Evolutionary conservation across 163 green algal genomes (phyloP), one percentile per base, ranked within the genome.

Genomic region (Scenedesmus sp.): DNA sequence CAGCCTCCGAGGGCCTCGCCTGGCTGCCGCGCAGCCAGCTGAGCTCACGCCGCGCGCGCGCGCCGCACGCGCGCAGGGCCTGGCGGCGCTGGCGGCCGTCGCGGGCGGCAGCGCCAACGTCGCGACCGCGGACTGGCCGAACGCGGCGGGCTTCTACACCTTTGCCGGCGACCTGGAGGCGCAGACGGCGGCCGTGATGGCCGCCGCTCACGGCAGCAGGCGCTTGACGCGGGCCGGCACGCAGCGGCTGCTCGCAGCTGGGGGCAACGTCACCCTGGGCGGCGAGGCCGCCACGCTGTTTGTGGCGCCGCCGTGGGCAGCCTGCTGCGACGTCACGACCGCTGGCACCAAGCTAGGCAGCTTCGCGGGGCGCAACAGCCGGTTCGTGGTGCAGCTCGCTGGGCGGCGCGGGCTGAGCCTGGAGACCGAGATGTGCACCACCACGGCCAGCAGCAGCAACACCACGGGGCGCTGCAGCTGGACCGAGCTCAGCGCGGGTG

Each of bases 251-350:
- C 60, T 69, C 7, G 39, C 31, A 31, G 60, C 60, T 15, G 28
- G n/a, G n/a, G n/a, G n/a, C n/a, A n/a, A n/a, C n/a, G n/a, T n/a
- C n/a, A n/a, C n/a, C n/a, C n/a, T n/a, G n/a, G n/a, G n/a, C n/a
- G n/a, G n/a, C n/a, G n/a, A n/a, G n/a, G n/a, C n/a, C n/a, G n/a
- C n/a, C n/a, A n/a, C n/a, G n/a, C n/a, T n/a, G n/a, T n/a, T n/a
- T n/a, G 60, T 51, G 31, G 31, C 11, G 60, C 60, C 26, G 28
- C 36, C 9, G 31, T 69, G 14, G n/a, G 15, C 14, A 48, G 14
- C 60, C 26, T 69, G 60, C 60, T 69, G 60, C 31, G 60, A 69
- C 28, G 45, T 69, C 31, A 69, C 60, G 31, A 69, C 36, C 10
- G 24, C 13, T 20, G 39, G 39, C 60, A 69, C 28, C 31, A 18